Conservation (phyloP, 441 rosid genomes). For the Rhodomyrtus psidioides region DNA sequence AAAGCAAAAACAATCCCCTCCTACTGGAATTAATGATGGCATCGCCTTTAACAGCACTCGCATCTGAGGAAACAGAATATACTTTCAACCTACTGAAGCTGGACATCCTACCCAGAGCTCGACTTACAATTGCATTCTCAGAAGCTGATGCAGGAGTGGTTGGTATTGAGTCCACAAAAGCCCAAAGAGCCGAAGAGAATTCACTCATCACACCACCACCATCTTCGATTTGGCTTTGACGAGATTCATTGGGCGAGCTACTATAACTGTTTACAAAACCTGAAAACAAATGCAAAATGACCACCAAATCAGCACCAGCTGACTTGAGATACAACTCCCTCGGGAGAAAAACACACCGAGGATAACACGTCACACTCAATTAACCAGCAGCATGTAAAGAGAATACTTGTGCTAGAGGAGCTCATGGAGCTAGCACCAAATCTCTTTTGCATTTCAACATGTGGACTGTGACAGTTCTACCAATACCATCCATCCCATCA, state of each 20-base stretch:
- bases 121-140: conserved; percentile 58
- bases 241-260: conserved; percentile 9
- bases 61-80: conserved; percentile 22
- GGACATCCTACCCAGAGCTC: conserved; percentile 75
- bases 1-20: conserved; percentile 40
- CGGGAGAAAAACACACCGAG: background rate
- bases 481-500: conserved; percentile 32
- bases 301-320: conserved; percentile 10
- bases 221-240: conserved; percentile 22
- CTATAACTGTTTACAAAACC: conserved; percentile 24
- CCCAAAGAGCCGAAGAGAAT: conserved; percentile 67
- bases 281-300: conserved; percentile 21
- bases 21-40: conserved; percentile 22
- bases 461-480: conserved; percentile 27
- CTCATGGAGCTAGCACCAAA: conserved; percentile 35
- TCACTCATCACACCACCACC: conserved; percentile 26
- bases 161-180: conserved; percentile 75
- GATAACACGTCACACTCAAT: background rate
- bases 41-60: conserved; percentile 13
- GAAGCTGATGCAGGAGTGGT: conserved; percentile 79
- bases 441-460: conserved; percentile 30
- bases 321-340: background rate
- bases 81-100: conserved; percentile 63
- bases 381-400: conserved; percentile 1
- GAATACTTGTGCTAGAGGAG: conserved; percentile 33